Percentiles rank a stretch among this genome's conserved stretches.
phyloP scores from a whole-genome alignment of 169 alveolate genomes.

The Plasmodium vivax region DNA sequence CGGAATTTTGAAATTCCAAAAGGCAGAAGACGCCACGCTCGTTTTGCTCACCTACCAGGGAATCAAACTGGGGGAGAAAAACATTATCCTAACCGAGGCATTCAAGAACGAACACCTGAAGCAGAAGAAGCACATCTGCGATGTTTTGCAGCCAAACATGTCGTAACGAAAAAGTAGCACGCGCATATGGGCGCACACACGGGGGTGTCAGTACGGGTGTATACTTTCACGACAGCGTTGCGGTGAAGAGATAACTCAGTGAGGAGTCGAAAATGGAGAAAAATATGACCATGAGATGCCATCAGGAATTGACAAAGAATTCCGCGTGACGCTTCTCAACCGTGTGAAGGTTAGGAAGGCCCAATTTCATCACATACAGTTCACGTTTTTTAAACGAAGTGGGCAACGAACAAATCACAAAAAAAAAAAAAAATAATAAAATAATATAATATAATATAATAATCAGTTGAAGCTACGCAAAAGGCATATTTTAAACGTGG shows the following conservation, averaged over 20 bases:
- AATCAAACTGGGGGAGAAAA: conserved; percentile 80
- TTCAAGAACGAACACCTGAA: conserved; percentile 60
- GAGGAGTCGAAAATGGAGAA: not conserved
- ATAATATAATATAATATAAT: not conserved
- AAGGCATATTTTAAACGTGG: not conserved
- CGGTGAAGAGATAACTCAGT: not conserved
- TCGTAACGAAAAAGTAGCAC: not conserved
- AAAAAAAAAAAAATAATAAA: not conserved
- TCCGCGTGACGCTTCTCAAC: not conserved
- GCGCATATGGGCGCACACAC: not conserved
- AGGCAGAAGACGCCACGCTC: conserved; percentile 83
- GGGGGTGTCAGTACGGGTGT: not conserved
- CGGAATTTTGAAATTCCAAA: conserved; percentile 81
- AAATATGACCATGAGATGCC: not conserved
- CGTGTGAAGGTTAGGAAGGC: not conserved
- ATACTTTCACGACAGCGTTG: not conserved
- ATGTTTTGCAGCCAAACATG: conserved; percentile 17
- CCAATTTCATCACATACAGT: not conserved
- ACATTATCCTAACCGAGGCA: conserved; percentile 78
- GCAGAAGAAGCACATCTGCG: conserved; percentile 65
- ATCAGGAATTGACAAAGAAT: not conserved
- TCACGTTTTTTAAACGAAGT: not conserved
- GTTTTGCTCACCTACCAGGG: conserved; percentile 81
- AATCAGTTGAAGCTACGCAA: not conserved
- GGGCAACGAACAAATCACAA: not conserved